Evolutionary conservation across 306 rosid genomes (phyloP), one percentile per base, ranked within the genome.

Genomic region (Castanopsis chinensis): DNA sequence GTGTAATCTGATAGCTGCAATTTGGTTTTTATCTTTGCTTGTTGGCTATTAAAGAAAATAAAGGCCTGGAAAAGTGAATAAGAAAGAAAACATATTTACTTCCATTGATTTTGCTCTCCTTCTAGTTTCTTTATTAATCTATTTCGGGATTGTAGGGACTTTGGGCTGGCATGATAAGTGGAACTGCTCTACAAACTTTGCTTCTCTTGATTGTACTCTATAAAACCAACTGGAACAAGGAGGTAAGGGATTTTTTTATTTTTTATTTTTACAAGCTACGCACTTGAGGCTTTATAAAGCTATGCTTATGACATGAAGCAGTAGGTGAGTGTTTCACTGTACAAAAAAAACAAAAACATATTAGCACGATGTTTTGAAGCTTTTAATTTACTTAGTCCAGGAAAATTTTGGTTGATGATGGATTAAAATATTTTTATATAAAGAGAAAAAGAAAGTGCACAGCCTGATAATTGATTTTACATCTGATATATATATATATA

Each of bases 101-200:
- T 32, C 13, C 37, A 21, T 23, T 18, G 49, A 17, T 25, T 27
- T 20, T 49, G 57, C 11, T 21, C 17, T 5, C 30, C 32, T 32
- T 3, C 43, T 20, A 21, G 11, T 15, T 20, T 11, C 45, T 20
- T 20, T n/a, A 21, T 28, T 23, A 23, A 17, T 43, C 25, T 43
- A 23, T 70, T 43, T 17, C 52, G 5, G 30, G 17, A 41, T 74
- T 73, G 69, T 69, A 87, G 93, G 93, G 93, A 60, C 63, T 90
- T 4, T 90, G 93, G 93, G 86, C 75, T 27, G 93, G 93, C 58
- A 88, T 90, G 93, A 86, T 85, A 57, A 72, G 86, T 72, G 93
- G 93, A 20, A 85, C 80, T 21, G 85, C 76, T 53, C 82, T 87
- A 5, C 93, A 90, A 61, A 90, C 91, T 51, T 41, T 87, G 82